A percentile compares a stretch with the other conserved stretches of the same genome.
Evolutionary conservation across 2,329 filamentous ascomycete genomes (phyloP).

Genomic region (Amauroascus niger): DNA sequence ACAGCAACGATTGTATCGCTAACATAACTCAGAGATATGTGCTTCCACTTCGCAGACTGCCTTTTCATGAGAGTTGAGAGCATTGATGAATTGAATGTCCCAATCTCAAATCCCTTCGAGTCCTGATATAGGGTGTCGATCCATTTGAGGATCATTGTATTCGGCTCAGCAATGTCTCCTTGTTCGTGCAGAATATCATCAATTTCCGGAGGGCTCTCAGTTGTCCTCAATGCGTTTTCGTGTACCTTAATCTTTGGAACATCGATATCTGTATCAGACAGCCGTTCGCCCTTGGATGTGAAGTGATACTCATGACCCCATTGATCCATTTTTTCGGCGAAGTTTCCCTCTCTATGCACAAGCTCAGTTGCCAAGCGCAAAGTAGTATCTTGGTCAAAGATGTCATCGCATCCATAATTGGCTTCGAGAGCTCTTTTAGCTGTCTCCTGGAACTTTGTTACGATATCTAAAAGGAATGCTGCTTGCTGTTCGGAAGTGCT

Average conservation of each 20-base stretch:
- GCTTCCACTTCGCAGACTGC: slow-evolving; percentile 47
- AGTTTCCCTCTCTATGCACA: slow-evolving; percentile 22
- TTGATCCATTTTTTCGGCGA: slow-evolving; percentile 19
- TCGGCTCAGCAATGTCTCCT: slow-evolving; percentile 14
- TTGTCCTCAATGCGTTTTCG: background rate
- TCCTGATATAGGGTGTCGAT: slow-evolving; percentile 37
- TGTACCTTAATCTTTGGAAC: background rate
- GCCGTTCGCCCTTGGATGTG: background rate
- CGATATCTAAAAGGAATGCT: slow-evolving; percentile 31
- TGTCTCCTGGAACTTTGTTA: slow-evolving; percentile 14
- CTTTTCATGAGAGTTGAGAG: slow-evolving; percentile 39
- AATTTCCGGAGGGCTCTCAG: background rate
- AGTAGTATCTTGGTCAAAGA: slow-evolving; percentile 27
- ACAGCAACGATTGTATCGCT: slow-evolving; percentile 44
- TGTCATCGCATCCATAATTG: slow-evolving; percentile 29
- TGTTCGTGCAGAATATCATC: slow-evolving; percentile 16
- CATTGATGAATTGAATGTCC: slow-evolving; percentile 36
- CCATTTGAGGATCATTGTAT: slow-evolving; percentile 35
- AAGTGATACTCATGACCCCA: slow-evolving; percentile 21
- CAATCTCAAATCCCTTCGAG: slow-evolving; percentile 47
- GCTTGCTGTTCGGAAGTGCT: slow-evolving; percentile 29
- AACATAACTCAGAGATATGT: slow-evolving; percentile 42
- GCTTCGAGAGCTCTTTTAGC: slow-evolving; percentile 10
- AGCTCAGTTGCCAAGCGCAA: slow-evolving; percentile 30
- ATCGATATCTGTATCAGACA: background rate